Conservation (phyloP, 495 filamentous ascomycete species). For the Penicillium pancosmium region DNA sequence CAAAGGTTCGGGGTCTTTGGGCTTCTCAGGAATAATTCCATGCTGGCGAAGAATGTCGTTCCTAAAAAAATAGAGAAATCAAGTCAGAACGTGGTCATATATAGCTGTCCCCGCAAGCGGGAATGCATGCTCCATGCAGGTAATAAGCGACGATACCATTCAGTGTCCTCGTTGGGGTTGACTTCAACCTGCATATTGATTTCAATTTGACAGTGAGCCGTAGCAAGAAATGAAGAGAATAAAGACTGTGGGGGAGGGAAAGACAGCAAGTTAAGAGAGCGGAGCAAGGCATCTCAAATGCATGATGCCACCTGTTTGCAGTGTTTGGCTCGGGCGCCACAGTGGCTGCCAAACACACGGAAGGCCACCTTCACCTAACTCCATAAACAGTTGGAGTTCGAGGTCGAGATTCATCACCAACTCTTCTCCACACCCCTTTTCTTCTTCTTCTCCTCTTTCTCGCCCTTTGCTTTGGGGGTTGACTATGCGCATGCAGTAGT, state of each 20-base stretch:
- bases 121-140: conserved; percentile 12
- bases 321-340: conserved; percentile 43
- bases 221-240: conserved; percentile 2
- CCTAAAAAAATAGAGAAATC: conserved; percentile 51
- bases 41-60: conserved; percentile 99
- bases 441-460: neutral
- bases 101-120: conserved; percentile 17
- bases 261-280: neutral
- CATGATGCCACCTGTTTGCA: conserved; percentile 50
- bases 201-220: neutral
- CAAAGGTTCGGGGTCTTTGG: conserved; percentile 87
- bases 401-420: conserved; percentile 25
- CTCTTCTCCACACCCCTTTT: conserved; percentile 14
- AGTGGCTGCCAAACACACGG: conserved; percentile 44
- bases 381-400: conserved; percentile 34
- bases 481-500: conserved; percentile 32
- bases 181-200: conserved; percentile 82
- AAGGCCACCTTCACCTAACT: conserved; percentile 54
- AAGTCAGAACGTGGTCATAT: conserved; percentile 10
- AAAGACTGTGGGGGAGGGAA: conserved; percentile 8
- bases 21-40: conserved; percentile 93
- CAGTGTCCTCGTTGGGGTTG: conserved; percentile 94
- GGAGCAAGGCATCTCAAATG: conserved; percentile 9
- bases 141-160: conserved; percentile 68
- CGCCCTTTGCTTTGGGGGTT: conserved; percentile 14